A percentile compares a stretch with the other conserved stretches of the same genome.
phyloP scores from a whole-genome alignment of 805 yeast genomes.

The Saturnispora saitoi region DNA sequence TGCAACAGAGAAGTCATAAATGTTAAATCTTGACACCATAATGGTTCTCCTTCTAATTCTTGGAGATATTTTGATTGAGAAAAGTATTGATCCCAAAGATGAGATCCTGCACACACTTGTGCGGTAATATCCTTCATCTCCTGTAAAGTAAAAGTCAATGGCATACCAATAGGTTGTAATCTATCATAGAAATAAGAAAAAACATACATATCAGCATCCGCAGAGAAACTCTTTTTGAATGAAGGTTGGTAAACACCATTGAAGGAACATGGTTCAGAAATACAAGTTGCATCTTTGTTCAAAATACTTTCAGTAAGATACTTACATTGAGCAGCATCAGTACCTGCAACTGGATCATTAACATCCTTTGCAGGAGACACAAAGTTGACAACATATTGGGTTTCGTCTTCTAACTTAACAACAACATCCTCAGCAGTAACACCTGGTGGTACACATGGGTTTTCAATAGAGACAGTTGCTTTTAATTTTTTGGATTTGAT shows the following conservation, averaged over 20 bases:
- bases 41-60: slow-evolving; percentile 68
- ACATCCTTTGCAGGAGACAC: slow-evolving; percentile 23
- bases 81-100: slow-evolving; percentile 61
- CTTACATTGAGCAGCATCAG: slow-evolving; percentile 83
- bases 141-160: slow-evolving; percentile 72
- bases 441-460: slow-evolving; percentile 89
- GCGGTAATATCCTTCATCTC: slow-evolving; percentile 78
- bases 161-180: slow-evolving; percentile 92
- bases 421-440: slow-evolving; percentile 47
- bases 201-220: slow-evolving; percentile 69
- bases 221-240: slow-evolving; percentile 64
- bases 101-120: slow-evolving; percentile 78
- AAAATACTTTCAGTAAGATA: slow-evolving; percentile 71
- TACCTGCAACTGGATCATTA: slow-evolving; percentile 22
- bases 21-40: slow-evolving; percentile 89
- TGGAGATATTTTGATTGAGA: slow-evolving; percentile 58
- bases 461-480: slow-evolving; percentile 41
- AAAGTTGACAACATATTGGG: slow-evolving; percentile 28
- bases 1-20: slow-evolving; percentile 86
- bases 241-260: slow-evolving; percentile 98
- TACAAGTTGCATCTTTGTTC: slow-evolving; percentile 76
- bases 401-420: slow-evolving; percentile 42
- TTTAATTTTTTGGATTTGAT: slow-evolving; percentile 32
- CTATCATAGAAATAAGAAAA: slow-evolving; percentile 95
- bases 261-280: slow-evolving; percentile 79